These are phyloP conservation scores for Corymbia calophylla DNA, from an alignment of 441 rosid species.

Conservation along the genomic window DNA sequence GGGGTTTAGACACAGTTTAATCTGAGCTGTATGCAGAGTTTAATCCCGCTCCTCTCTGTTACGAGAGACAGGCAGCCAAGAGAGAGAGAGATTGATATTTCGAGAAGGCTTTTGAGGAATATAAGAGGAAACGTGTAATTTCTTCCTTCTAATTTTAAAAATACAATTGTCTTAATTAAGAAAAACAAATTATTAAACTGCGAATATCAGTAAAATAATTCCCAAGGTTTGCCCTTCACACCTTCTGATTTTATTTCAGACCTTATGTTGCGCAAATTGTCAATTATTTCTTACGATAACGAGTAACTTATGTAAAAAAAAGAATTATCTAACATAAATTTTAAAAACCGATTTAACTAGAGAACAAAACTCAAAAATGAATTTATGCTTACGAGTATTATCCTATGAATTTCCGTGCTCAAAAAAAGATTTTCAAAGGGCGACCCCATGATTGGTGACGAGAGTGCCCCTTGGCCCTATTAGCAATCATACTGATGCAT, in stretches of 20 bases:
- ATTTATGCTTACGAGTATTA: neutral
- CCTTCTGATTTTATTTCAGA: neutral
- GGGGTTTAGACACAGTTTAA: too few species aligned
- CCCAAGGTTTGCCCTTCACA: neutral
- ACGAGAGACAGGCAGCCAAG: neutral
- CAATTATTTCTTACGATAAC: neutral
- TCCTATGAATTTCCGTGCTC: fast-evolving
- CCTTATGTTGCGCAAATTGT: neutral
- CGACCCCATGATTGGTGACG: too few species aligned
- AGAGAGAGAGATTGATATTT: neutral
- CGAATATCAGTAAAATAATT: neutral
- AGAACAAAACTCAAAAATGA: neutral
- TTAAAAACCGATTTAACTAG: neutral
- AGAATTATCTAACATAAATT: fast-evolving
- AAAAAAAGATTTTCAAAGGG: too few species aligned
- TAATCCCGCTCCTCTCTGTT: too few species aligned
- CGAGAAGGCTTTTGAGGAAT: neutral
- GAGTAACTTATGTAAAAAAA: neutral
- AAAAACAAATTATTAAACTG: neutral
- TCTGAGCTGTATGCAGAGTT: too few species aligned
- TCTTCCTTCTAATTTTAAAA: neutral
- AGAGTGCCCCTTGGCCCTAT: too few species aligned
- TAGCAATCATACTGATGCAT: neutral
- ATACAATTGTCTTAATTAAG: neutral
- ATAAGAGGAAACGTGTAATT: neutral